Conservation (phyloP, 2,329 filamentous ascomycete genomes). For the Incumbomyces lentus region DNA sequence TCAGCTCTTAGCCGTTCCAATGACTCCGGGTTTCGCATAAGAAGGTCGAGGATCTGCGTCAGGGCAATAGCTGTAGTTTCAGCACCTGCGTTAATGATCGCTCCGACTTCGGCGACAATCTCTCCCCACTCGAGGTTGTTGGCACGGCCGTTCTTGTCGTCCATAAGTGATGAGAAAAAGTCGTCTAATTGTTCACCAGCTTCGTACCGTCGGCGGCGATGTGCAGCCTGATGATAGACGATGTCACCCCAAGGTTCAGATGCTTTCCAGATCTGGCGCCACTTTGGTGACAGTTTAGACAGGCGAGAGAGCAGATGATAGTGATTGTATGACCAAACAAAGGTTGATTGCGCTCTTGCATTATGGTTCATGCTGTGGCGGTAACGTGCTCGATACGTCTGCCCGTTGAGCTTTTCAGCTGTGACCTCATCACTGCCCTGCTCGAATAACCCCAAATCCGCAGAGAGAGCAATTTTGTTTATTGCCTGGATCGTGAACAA, state of each 20-base stretch:
- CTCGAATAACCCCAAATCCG: constrained; percentile 46
- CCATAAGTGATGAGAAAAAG: constrained; percentile 28
- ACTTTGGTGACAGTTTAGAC: constrained; percentile 7
- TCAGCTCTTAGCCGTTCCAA: constrained; percentile 39
- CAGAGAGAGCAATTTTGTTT: constrained; percentile 44
- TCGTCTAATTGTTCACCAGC: constrained; percentile 47
- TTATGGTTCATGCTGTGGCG: background rate
- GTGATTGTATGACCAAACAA: background rate
- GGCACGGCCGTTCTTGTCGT: constrained; percentile 25
- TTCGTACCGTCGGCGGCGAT: constrained; percentile 26
- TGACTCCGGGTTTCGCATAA: constrained; percentile 24
- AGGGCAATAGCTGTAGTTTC: constrained; percentile 43
- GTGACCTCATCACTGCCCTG: constrained; percentile 29
- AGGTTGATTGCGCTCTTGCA: background rate
- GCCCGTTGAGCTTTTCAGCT: constrained; percentile 20
- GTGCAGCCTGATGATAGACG: constrained; percentile 23
- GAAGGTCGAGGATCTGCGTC: constrained; percentile 38
- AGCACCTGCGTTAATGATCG: constrained; percentile 41
- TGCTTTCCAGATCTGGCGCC: constrained; percentile 15
- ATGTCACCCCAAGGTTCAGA: constrained; percentile 23
- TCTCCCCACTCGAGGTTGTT: constrained; percentile 24
- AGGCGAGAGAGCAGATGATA: background rate
- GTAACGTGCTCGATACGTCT: background rate
- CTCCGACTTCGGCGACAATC: constrained; percentile 31
- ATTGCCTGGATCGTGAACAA: constrained; percentile 48